phyloP scores from a whole-genome alignment of 2,329 filamentous ascomycete species.

The Cryoendolithus antarcticus region DNA sequence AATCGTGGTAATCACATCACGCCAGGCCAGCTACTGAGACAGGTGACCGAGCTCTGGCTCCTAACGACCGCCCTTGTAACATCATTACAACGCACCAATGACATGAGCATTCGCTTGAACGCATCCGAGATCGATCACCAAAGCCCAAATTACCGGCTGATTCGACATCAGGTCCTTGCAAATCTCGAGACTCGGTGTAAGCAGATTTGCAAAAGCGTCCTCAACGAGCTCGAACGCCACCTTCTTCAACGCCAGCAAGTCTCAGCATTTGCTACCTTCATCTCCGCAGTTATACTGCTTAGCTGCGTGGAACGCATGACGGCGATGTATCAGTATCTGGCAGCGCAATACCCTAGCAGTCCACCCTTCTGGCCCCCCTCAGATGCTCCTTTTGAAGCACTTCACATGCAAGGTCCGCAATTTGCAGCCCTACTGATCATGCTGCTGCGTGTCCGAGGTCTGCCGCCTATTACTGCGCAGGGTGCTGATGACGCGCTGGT shows the following conservation, averaged over 20 bases:
- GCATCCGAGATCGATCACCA: not conserved
- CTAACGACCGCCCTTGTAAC: slow-evolving; percentile 37
- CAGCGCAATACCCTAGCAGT: not conserved
- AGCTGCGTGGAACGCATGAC: slow-evolving; percentile 49
- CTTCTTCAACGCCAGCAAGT: slow-evolving; percentile 45
- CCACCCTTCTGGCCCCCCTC: not conserved
- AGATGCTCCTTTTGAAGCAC: slow-evolving; percentile 32
- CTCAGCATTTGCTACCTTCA: slow-evolving; percentile 46
- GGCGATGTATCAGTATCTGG: slow-evolving; percentile 36
- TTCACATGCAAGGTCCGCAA: slow-evolving; percentile 44
- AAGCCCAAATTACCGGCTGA: not conserved
- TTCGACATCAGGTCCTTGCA: slow-evolving; percentile 15
- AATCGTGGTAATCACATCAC: slow-evolving; percentile 3
- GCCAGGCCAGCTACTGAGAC: slow-evolving; percentile 34
- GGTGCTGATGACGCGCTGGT: slow-evolving; percentile 17
- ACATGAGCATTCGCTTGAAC: not conserved
- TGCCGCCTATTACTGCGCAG: slow-evolving; percentile 29
- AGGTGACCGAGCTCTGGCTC: slow-evolving; percentile 44
- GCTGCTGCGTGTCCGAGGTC: slow-evolving; percentile 44
- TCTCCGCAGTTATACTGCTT: slow-evolving; percentile 46
- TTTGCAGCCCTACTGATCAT: slow-evolving; percentile 47
- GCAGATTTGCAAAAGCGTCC: slow-evolving; percentile 39
- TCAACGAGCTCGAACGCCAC: slow-evolving; percentile 49
- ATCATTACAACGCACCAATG: not conserved
- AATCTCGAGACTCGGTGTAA: slow-evolving; percentile 43